These are phyloP conservation scores for Rhexocercosporidium sp. DNA, from an alignment of 2,329 filamentous ascomycete genomes.

Conservation along the genomic window DNA sequence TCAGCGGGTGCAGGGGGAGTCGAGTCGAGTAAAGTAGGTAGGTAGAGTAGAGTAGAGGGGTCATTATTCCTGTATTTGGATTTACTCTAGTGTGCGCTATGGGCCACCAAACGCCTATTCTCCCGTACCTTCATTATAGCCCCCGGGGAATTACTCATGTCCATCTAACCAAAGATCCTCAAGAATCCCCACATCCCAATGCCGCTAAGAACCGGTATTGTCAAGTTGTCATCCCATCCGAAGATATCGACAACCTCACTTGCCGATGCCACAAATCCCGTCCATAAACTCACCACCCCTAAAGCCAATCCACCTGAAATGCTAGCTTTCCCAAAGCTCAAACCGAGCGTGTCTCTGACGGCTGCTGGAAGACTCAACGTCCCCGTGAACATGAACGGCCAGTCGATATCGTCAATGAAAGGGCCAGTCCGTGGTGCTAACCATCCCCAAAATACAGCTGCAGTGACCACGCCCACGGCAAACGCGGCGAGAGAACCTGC, in stretches of 20 bases:
- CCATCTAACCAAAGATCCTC: slow-evolving; percentile 72
- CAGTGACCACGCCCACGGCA: slow-evolving; percentile 80
- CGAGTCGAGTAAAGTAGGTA: not conserved
- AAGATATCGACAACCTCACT: slow-evolving; percentile 93
- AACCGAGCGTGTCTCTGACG: slow-evolving; percentile 63
- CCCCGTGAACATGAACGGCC: slow-evolving; percentile 83
- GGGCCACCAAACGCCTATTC: slow-evolving; percentile 29
- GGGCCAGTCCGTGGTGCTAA: slow-evolving; percentile 72
- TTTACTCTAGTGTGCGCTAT: slow-evolving; percentile 28
- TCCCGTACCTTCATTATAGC: slow-evolving; percentile 7
- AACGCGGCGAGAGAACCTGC: slow-evolving; percentile 88
- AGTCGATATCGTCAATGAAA: slow-evolving; percentile 70
- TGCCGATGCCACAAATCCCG: slow-evolving; percentile 84
- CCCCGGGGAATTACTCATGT: slow-evolving; percentile 19
- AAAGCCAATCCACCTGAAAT: slow-evolving; percentile 76
- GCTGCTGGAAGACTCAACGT: slow-evolving; percentile 70
- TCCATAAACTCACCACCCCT: slow-evolving; percentile 80
- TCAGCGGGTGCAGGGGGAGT: not conserved
- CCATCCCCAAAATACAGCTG: slow-evolving; percentile 86
- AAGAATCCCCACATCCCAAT: slow-evolving; percentile 90
- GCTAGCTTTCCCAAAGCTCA: slow-evolving; percentile 61
- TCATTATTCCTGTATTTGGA: slow-evolving; percentile 24
- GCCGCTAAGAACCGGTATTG: slow-evolving; percentile 90
- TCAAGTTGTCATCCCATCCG: slow-evolving; percentile 96
- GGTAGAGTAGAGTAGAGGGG: not conserved